phyloP scores from a whole-genome alignment of 1,139 yeast genomes.

The Hemisphaericaspora xylanilytica region DNA sequence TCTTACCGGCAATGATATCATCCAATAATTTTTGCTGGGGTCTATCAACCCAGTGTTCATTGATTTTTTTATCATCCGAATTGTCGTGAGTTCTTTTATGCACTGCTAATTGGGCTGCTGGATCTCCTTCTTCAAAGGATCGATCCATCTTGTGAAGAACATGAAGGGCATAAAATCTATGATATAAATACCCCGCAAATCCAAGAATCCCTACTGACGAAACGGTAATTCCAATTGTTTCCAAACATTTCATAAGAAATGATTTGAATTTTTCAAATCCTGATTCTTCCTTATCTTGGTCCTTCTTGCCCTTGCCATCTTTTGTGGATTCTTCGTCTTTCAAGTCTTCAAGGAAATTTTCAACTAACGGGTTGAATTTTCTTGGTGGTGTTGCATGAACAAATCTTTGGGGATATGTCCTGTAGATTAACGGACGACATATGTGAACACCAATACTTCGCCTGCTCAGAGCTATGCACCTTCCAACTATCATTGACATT shows the following conservation, averaged over 20 bases:
- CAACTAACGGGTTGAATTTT: conserved; percentile 18
- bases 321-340: conserved; percentile 15
- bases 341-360: conserved; percentile 18
- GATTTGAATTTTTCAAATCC: conserved; percentile 16
- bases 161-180: conserved; percentile 55
- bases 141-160: conserved; percentile 62
- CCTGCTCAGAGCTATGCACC: not conserved
- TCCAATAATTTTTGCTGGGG: conserved; percentile 67
- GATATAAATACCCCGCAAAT: conserved; percentile 69
- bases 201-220: conserved; percentile 73
- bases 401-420: not conserved
- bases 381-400: not conserved
- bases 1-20: conserved; percentile 60
- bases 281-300: conserved; percentile 10
- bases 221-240: conserved; percentile 72
- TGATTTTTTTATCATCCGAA: conserved; percentile 24
- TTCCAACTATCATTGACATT: not conserved
- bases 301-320: conserved; percentile 13
- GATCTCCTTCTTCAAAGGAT: conserved; percentile 70
- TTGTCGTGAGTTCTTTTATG: conserved; percentile 40
- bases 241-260: conserved; percentile 54
- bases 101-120: conserved; percentile 58
- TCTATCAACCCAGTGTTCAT: conserved; percentile 60
- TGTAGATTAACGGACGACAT: not conserved
- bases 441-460: not conserved